Evolutionary conservation across 305 asterid genomes (phyloP).

Genomic region (Fraxinus floribunda): DNA sequence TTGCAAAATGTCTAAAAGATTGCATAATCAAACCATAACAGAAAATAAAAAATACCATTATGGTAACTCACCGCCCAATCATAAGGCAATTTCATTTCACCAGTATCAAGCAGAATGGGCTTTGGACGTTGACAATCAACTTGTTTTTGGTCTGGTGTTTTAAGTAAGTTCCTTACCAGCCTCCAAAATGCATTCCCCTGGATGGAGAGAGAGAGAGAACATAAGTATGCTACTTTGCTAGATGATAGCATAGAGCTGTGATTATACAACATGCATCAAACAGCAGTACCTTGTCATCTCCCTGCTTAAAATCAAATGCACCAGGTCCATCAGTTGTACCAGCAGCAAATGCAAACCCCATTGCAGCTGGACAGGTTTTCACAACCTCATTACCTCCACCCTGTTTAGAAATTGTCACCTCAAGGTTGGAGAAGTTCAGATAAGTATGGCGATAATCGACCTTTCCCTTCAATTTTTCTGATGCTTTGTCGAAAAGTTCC

Average conservation of each 20-base stretch:
- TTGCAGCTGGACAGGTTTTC: conserved; percentile 94
- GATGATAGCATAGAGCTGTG: conserved; percentile 8
- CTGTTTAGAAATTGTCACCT: conserved; percentile 60
- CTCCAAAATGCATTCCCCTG: conserved; percentile 87
- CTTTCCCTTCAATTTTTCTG: conserved; percentile 72
- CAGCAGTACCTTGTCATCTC: conserved; percentile 64
- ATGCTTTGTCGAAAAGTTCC: conserved; percentile 68
- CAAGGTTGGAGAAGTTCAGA: conserved; percentile 76
- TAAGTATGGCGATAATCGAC: conserved; percentile 76
- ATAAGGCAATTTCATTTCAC: conserved; percentile 93
- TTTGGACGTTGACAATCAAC: conserved; percentile 81
- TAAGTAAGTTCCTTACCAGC: conserved; percentile 78
- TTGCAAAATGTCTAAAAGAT: not conserved
- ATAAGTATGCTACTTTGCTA: conserved; percentile 1
- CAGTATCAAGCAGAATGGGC: conserved; percentile 94
- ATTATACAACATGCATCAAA: conserved; percentile 12
- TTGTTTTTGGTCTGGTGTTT: conserved; percentile 71
- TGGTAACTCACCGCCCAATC: conserved; percentile 92
- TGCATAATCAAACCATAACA: not conserved
- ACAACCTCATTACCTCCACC: conserved; percentile 56
- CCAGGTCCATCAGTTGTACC: conserved; percentile 99
- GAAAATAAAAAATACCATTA: conserved; percentile 14
- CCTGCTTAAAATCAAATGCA: conserved; percentile 97
- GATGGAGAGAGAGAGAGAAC: not conserved
- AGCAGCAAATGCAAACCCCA: conserved; percentile 99